Percentiles rank a stretch among this genome's conserved stretches.
Conservation (phyloP, 345 rosid species). For the Punica granatum region DNA sequence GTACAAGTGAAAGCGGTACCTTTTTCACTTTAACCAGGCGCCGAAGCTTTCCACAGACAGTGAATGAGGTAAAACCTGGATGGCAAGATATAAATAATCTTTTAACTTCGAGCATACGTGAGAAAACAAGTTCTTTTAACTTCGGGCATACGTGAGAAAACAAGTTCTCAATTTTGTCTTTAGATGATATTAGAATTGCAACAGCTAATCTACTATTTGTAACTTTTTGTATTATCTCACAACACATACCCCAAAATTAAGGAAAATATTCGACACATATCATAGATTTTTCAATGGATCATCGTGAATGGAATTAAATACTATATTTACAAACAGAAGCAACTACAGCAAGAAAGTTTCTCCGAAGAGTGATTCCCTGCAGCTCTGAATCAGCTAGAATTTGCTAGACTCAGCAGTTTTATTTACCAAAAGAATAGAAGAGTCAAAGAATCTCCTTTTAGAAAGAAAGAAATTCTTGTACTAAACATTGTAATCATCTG, state of each 20-base stretch:
- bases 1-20: slow-evolving; percentile 29
- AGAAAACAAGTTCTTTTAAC: no score
- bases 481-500: neutral
- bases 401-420: neutral
- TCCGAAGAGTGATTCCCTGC: neutral
- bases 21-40: slow-evolving; percentile 81
- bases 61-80: slow-evolving; percentile 94
- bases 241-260: neutral
- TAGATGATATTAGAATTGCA: neutral
- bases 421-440: neutral
- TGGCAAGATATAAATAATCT: neutral
- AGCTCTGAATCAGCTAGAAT: neutral
- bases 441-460: neutral
- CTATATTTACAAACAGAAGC: neutral
- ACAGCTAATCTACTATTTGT: neutral
- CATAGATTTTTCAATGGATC: neutral
- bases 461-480: neutral
- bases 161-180: neutral
- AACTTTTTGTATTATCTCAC: neutral
- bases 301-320: neutral
- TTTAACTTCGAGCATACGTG: neutral
- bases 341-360: neutral
- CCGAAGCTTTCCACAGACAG: slow-evolving; percentile 95
- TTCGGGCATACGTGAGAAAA: no score
- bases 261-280: neutral